Conservation (phyloP, 257 asterid species). For the Plantago major region DNA sequence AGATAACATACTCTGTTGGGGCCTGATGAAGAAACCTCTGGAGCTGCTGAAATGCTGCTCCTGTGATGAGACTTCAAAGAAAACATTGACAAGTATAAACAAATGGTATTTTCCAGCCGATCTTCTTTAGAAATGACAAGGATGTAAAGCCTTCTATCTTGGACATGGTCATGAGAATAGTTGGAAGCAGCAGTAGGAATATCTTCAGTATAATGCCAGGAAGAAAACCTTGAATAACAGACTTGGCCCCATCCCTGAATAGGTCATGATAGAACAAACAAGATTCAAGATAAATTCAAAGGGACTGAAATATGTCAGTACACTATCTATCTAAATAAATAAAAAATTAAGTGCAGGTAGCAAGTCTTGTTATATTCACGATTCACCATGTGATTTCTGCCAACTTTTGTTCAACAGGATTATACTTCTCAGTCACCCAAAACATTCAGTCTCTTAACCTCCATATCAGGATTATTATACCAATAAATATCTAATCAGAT, state of each 20-base stretch:
- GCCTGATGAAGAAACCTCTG: slow-evolving; percentile 54
- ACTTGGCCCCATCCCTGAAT: slow-evolving; percentile 45
- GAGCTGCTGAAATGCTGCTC: slow-evolving; percentile 89
- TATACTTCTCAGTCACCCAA: too few species aligned
- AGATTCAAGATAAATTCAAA: slow-evolving; percentile 5
- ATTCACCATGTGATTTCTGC: background rate
- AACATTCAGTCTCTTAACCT: background rate
- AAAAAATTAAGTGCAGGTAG: background rate
- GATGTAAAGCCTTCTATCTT: slow-evolving; percentile 69
- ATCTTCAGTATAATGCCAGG: slow-evolving; percentile 77
- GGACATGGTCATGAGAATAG: slow-evolving; percentile 62
- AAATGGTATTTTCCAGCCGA: slow-evolving; percentile 75
- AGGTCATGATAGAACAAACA: slow-evolving; percentile 12
- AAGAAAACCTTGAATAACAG: slow-evolving; percentile 81
- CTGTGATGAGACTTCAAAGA: slow-evolving; percentile 76
- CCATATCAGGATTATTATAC: too few species aligned
- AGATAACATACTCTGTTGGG: slow-evolving; percentile 52
- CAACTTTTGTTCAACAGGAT: background rate
- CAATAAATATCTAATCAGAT: too few species aligned
- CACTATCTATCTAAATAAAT: background rate
- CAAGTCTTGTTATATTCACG: background rate
- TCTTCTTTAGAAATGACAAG: slow-evolving; percentile 56
- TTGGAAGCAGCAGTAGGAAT: slow-evolving; percentile 57
- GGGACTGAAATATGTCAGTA: too few species aligned
- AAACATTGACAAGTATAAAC: slow-evolving; percentile 72